Evolutionary conservation across 768 basidiomycete species (phyloP).

Genomic region (Pleurotus giganteus): DNA sequence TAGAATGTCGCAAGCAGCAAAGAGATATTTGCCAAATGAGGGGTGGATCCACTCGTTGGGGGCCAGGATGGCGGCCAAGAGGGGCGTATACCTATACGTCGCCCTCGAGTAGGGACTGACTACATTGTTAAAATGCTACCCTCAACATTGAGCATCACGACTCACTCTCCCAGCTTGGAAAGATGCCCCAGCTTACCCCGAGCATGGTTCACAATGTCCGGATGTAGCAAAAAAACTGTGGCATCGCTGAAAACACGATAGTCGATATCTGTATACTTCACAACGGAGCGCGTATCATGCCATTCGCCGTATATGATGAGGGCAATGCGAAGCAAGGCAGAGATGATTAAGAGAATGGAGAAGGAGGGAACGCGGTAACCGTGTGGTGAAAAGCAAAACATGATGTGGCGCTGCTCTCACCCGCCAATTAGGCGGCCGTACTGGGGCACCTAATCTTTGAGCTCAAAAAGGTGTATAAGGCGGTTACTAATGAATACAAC

Average conservation of each 20-base stretch:
- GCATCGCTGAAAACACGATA: slow-evolving; percentile 96
- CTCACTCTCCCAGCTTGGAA: slow-evolving; percentile 72
- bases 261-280: slow-evolving; percentile 99
- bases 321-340: slow-evolving; percentile 58
- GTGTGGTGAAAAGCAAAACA: not conserved
- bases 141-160: slow-evolving; percentile 13
- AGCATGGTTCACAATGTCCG: slow-evolving; percentile 51
- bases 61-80: slow-evolving; percentile 78
- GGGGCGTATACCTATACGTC: slow-evolving; percentile 96
- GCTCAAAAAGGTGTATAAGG: slow-evolving; percentile 17
- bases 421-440: too few species aligned
- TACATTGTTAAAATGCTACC: too few species aligned
- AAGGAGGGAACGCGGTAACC: slow-evolving; percentile 37
- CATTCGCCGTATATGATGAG: slow-evolving; percentile 88
- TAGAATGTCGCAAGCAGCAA: slow-evolving; percentile 79
- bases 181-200: slow-evolving; percentile 49
- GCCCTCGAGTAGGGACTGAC: slow-evolving; percentile 84
- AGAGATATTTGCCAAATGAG: slow-evolving; percentile 89
- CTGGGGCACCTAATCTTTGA: too few species aligned
- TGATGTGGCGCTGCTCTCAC: too few species aligned
- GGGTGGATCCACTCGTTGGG: slow-evolving; percentile 82
- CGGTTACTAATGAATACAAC: slow-evolving; percentile 7
- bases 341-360: slow-evolving; percentile 47
- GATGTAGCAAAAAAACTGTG: slow-evolving; percentile 60
- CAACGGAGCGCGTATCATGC: slow-evolving; percentile 77